Base-by-base conservation (phyloP, 176 grass and related monocot species). In the Pontederia crassipes region DNA sequence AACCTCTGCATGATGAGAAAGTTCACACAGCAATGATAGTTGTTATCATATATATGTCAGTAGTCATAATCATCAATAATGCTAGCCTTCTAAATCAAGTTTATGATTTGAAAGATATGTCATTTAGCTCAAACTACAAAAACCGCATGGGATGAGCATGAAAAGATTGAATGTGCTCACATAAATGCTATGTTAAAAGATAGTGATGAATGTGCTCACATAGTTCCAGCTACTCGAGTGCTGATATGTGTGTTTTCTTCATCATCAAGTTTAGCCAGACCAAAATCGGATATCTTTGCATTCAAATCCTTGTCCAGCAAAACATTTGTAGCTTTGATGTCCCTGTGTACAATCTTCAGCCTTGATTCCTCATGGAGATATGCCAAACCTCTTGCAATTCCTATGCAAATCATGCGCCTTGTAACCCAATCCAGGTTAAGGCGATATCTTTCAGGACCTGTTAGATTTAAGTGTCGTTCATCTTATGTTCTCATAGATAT, bases 271-370 rank as follows among this genome's bases (percentile, higher is more conserved):
- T 89, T 95, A 49, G 90, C 90, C 74, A 95, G 81, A 56, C 86
- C 90, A 65, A 95, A 95, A 75, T 95, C 90, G 32, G 90, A 95
- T 80, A 95, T 95, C 79, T 95, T 95, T n/a, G 90, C 82, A 69
- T 82, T 72, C 9, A 95, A 58, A 15, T 71, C 84, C 74, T 77
- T 77, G 56, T 95, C 86, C 28, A 89, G 76, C 59, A 89, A 80
- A 80, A 95, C 89, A 82, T 95, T 95, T 46, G 86, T 77, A 28
- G 86, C 76, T 56, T 95, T 95, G 60, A 95, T 95, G 59, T 95
- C 90, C 76, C 90, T 85, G 70, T 95, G 90, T 58, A 95, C 53
- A 12, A 95, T 95, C 89, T 76, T 89, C 62, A 95, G 62, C 28
- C 80, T 79, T 28, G 86, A 89, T 58, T 89, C 90, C 74, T 95